Evolutionary conservation across 148 eudicot species (phyloP), one percentile per base, ranked within the genome.

Genomic region (Limonium bicolor): DNA sequence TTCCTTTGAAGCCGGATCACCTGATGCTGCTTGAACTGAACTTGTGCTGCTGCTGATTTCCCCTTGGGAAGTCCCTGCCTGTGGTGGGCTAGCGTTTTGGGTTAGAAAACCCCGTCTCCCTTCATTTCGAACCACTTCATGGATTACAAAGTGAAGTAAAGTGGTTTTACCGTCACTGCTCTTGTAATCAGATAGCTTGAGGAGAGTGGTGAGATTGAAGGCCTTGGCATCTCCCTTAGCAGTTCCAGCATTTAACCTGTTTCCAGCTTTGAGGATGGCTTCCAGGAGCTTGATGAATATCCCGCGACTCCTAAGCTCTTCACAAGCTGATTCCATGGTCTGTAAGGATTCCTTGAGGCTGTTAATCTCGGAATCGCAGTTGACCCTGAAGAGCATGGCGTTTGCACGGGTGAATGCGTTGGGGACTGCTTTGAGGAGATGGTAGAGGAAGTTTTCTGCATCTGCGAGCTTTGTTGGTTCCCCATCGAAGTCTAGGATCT

Each of bases 371-470:
- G 63, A 55, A 15, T 58, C 67, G 26, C 68, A 84, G 36, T 60
- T 78, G 27, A 73, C 66, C 47, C 77, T 41, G 15, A 90, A 84
- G 10, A 80, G 73, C 85, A 90, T 75, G 27, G 92, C 74, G 19
- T 66, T 55, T 26, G 78, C 76, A 6, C 82, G 69, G 17, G 66
- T 64, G 48, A 84, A 90, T 10, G 97, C 78, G 1, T 77, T 62
- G 28, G 97, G 97, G 23, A 90, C 69, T 0, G 79, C 67, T 42
- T 61, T 80, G 16, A 84, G 79, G 64, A 84, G 59, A 40, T 73
- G 78, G 60, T 51, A 78, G 4, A 90, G 76, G 61, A 90, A 90
- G 32, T 92, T 80, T 58, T 90, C 97, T 2, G 95, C 93, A 59
- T 80, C 95, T 1, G 95, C 95, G 4, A 90, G 71, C 43, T 57